Evolutionary conservation across 1,284 basidiomycete genomes (phyloP), one percentile per base, ranked within the genome.

Genomic region (Sporisorium exsertum): DNA sequence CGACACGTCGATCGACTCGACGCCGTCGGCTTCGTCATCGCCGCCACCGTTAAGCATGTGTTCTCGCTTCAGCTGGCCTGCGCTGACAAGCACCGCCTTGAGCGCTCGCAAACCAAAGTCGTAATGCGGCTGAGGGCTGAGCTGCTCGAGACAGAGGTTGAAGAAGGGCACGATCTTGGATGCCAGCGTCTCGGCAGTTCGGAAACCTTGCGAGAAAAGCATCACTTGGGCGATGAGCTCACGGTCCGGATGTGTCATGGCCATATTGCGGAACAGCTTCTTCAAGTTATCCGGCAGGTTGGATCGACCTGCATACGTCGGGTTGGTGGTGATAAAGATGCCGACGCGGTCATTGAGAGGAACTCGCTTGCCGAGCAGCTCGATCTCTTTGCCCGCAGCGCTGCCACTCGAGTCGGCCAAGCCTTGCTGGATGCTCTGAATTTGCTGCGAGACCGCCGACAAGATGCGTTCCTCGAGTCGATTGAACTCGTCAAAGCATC

Each of bases 111-210:
- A 89, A 87, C 97, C 97, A 85, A 99, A 99, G 87, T 99, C 97
- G 86, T 99, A 99, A 87, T 99, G 97, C 2, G 96, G 94, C 85
- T 99, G 97, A 37, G 93, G 91, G 3, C 95, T 98, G 32, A 99
- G 90, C 83, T 99, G 96, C 84, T 99, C 95, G 71, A 94, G 91
- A 81, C 96, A 99, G 62, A 99, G 91, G 84, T 96, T 97, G 90
- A 99, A 99, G 89, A 99, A 98, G 0, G 96, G 97, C 16, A 99
- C 96, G 64, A 99, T 93, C 87, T 99, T 98, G 64, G 94, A 94
- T 0, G 97, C 97, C 7, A 99, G 90, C 0, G 91, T 92, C 86
- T 98, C 97, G 5, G 97, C 97, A 6, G 94, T 95, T 37, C 96
- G 91, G 90, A 99, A 99, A 75, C 97, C 97, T 88, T 99, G 97